These are phyloP conservation scores for Tephrocybe rancida DNA, from an alignment of 768 basidiomycete species.

Conservation along the genomic window DNA sequence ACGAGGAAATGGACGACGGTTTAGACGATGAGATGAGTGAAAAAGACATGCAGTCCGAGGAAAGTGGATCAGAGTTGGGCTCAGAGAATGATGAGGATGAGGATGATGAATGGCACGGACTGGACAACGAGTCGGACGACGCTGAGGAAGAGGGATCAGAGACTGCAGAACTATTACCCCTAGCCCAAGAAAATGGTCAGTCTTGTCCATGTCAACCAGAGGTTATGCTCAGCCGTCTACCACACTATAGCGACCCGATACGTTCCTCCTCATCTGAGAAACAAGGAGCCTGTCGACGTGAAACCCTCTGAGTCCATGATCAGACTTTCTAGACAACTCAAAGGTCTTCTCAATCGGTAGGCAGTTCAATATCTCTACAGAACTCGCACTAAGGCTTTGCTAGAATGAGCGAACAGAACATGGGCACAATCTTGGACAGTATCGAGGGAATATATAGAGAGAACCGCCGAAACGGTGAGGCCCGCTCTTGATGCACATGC, in stretches of 20 bases:
- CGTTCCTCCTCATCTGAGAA: slow-evolving; percentile 81
- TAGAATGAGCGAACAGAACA: slow-evolving; percentile 92
- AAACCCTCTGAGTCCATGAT: slow-evolving; percentile 39
- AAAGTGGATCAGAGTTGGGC: slow-evolving; percentile 4
- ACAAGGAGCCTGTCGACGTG: slow-evolving; percentile 26
- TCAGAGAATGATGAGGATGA: slow-evolving; percentile 24
- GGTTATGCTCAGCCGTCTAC: neutral
- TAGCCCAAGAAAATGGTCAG: slow-evolving; percentile 6
- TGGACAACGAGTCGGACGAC: neutral
- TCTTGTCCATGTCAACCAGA: neutral
- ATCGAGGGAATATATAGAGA: slow-evolving; percentile 80
- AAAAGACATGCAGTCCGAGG: neutral
- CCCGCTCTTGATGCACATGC: slow-evolving; percentile 10
- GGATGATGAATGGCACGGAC: slow-evolving; percentile 1
- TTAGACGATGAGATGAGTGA: neutral
- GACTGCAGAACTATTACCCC: neutral
- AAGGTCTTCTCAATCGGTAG: slow-evolving; percentile 88
- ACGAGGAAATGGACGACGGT: slow-evolving; percentile 1
- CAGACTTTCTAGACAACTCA: slow-evolving; percentile 75
- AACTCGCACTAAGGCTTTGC: neutral
- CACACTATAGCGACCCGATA: slow-evolving; percentile 47
- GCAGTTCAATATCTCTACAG: slow-evolving; percentile 2
- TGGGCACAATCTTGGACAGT: slow-evolving; percentile 69
- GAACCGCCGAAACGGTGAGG: slow-evolving; percentile 73
- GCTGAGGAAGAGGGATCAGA: slow-evolving; percentile 27